These are phyloP conservation scores for Blepharisma undulans DNA, from an alignment of 169 alveolate species.

Conservation along the genomic window DNA sequence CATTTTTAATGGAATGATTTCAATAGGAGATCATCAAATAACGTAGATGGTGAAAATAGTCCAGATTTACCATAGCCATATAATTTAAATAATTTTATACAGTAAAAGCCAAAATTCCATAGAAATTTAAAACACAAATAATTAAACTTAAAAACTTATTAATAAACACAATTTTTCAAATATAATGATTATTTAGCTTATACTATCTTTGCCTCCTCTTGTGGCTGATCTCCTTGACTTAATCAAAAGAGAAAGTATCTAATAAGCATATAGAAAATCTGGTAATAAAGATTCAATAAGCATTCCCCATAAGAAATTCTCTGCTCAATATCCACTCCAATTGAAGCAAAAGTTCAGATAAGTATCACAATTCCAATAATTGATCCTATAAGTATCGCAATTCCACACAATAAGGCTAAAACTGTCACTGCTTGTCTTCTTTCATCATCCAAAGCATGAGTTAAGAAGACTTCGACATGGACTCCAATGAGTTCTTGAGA, in stretches of 20 bases:
- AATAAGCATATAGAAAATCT: neutral
- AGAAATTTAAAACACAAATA: too few species aligned
- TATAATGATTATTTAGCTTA: too few species aligned
- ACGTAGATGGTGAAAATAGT: too few species aligned
- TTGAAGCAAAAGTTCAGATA: neutral
- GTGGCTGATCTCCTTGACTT: too few species aligned
- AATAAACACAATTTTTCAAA: too few species aligned
- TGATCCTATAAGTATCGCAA: neutral
- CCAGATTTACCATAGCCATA: too few species aligned
- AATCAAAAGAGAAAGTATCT: too few species aligned
- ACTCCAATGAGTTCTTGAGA: neutral
- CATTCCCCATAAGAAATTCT: neutral
- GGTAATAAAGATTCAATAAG: neutral
- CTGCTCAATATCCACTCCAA: neutral
- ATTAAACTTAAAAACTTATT: too few species aligned
- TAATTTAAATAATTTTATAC: too few species aligned
- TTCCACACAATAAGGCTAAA: neutral
- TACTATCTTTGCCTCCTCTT: too few species aligned
- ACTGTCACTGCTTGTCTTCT: neutral
- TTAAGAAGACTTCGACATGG: neutral
- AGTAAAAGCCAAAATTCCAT: too few species aligned
- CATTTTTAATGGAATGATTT: constrained; percentile 9
- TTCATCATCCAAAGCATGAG: neutral
- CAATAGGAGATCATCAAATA: too few species aligned
- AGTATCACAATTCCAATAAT: neutral